Percentiles rank a stretch among this genome's conserved stretches.
Conservation (phyloP, 345 rosid species). For the Theobroma cacao region DNA sequence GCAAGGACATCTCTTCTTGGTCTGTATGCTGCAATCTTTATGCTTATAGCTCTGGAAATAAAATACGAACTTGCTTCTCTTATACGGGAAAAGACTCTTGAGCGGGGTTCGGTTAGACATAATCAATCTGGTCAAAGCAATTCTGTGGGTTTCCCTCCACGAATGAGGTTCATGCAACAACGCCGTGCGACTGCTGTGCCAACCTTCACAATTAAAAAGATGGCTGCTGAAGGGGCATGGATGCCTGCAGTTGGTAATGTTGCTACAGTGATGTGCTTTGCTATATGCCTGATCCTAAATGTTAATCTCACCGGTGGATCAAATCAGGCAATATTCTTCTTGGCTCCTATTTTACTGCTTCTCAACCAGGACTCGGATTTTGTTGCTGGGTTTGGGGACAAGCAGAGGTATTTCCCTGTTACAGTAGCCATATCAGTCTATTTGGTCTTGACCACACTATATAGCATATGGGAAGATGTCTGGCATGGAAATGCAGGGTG, state of each 20-base stretch:
- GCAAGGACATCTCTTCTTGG: constrained; percentile 98
- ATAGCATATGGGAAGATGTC: constrained; percentile 76
- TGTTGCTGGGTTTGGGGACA: constrained; percentile 94
- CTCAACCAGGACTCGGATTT: constrained; percentile 99
- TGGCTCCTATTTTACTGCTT: constrained; percentile 90
- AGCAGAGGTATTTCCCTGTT: constrained; percentile 98
- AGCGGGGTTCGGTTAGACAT: constrained; percentile 64
- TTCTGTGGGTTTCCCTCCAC: constrained; percentile 46
- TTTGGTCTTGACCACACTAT: constrained; percentile 66
- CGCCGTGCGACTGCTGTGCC: constrained; percentile 69
- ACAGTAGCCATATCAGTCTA: constrained; percentile 66
- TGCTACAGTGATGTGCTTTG: constrained; percentile 92
- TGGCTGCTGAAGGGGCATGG: constrained; percentile 98
- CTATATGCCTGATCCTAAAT: constrained; percentile 89
- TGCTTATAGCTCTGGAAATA: constrained; percentile 94
- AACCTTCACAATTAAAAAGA: constrained; percentile 79
- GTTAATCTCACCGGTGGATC: constrained; percentile 84
- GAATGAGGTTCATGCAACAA: constrained; percentile 96
- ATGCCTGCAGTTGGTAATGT: constrained; percentile 98
- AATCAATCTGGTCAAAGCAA: constrained; percentile 55
- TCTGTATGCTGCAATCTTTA: constrained; percentile 90
- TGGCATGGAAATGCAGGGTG: constrained; percentile 92
- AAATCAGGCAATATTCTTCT: constrained; percentile 89
- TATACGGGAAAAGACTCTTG: constrained; percentile 78
- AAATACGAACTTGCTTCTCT: constrained; percentile 93